Base-by-base conservation (phyloP, 345 rosid species). In the Eucalyptus polybractea region DNA sequence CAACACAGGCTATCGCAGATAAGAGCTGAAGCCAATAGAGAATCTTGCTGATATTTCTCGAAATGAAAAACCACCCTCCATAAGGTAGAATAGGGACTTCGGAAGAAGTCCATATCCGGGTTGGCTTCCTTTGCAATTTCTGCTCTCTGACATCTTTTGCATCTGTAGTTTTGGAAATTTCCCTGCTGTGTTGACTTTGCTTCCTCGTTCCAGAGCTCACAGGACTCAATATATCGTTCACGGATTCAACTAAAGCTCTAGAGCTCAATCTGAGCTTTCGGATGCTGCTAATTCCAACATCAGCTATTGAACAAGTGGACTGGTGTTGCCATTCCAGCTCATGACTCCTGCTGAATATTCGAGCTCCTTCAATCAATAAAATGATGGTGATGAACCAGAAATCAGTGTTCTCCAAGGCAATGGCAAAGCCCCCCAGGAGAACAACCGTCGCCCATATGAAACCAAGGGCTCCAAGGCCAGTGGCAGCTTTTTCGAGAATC, bases 401-500 rank as follows among this genome's bases (percentile, higher is more conserved):
- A 89, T 97, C 99, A 4, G 96, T 93, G 85, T 91, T 90, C 58
- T 97, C 98, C 56, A 97, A 91, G 21, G 96, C 92, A 86, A 95
- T 95, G 24, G 99, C 98, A 72, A 97, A 97, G 31, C 97, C 99
- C 13, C 99, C 98, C 1, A 97, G 94, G 53, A 97, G 97, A 86
- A 97, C 98, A 49, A 97, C 99, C 4, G 99, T 97, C 17, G 98
- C 99, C 99, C 98, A 97, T 89, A 97, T 95, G 89, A 97, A 97
- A 4, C 99, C 97, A 1, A 95, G 94, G 7, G 99, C 93, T 90
- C 99, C 99, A 6, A 97, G 92, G 19, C 97, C 93, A 33, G 97
- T 96, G 24, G 99, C 99, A 21, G 94, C 90, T 91, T 96, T 97
- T 92, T 97, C 99, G 10, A 97, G 90, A 80, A 96, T 91, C 0